phyloP scores from a whole-genome alignment of 352 stramenopile genomes.

The Lagenidium giganteum region DNA sequence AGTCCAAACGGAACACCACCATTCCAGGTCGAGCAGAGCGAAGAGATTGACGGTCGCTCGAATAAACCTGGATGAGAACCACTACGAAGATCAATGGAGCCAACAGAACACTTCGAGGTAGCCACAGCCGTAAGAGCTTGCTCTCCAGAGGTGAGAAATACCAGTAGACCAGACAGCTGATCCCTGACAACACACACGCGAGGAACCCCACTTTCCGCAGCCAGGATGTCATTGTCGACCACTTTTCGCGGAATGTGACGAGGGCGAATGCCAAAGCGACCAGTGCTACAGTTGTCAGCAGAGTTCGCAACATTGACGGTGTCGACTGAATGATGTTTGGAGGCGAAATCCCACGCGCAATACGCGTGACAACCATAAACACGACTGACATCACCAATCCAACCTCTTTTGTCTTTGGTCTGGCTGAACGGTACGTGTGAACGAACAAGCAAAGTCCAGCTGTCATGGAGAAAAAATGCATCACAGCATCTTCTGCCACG shows the following conservation, averaged over 20 bases:
- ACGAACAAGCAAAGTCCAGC: slow-evolving; percentile 47
- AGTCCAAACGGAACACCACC: too few relatives aligned
- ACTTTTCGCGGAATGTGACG: too few relatives aligned
- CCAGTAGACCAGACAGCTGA: slow-evolving; percentile 46
- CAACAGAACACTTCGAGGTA: slow-evolving; percentile 53
- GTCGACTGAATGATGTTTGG: slow-evolving; percentile 72
- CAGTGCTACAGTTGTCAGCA: slow-evolving; percentile 23
- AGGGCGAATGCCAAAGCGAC: too few relatives aligned
- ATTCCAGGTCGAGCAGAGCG: too few relatives aligned
- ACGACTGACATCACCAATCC: too few relatives aligned
- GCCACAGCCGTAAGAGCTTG: slow-evolving; percentile 40
- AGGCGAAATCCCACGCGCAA: slow-evolving; percentile 36
- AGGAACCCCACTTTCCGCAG: too few relatives aligned
- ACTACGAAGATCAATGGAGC: too few relatives aligned
- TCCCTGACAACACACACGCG: slow-evolving; percentile 11
- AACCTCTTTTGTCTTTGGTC: too few relatives aligned
- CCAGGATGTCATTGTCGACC: too few relatives aligned
- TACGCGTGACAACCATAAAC: slow-evolving; percentile 38
- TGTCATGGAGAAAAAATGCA: slow-evolving; percentile 62
- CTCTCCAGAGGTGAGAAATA: slow-evolving; percentile 25
- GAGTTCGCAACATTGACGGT: slow-evolving; percentile 27
- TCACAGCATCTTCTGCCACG: slow-evolving; percentile 61
- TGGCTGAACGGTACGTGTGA: slow-evolving; percentile 20
- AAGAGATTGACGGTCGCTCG: not conserved
- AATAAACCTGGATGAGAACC: slow-evolving; percentile 15